These are phyloP conservation scores for Sphaerosporella brunnea DNA, from an alignment of 495 filamentous ascomycete genomes.

Conservation along the genomic window DNA sequence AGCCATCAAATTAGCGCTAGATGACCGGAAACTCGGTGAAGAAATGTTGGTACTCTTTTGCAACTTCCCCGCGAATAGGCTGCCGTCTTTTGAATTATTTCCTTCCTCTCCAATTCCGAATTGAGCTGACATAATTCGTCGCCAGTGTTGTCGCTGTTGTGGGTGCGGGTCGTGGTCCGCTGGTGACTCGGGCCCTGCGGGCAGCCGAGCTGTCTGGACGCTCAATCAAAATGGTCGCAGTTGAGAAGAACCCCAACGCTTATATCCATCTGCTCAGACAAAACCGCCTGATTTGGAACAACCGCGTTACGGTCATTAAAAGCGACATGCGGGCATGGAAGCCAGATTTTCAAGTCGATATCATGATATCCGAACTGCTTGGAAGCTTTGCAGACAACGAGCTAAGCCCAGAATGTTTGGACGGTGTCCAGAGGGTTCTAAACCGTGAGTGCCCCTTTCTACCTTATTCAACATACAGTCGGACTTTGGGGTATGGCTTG, in stretches of 20 bases:
- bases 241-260: constrained; percentile 97
- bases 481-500: background rate
- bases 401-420: constrained; percentile 74
- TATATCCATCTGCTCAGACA: constrained; percentile 78
- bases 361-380: constrained; percentile 80
- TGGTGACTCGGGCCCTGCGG: constrained; percentile 67
- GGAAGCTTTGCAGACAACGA: constrained; percentile 89
- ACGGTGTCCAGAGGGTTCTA: constrained; percentile 74
- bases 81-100: too few relatives aligned
- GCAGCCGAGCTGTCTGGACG: constrained; percentile 63
- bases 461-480: background rate
- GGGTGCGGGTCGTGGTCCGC: constrained; percentile 76
- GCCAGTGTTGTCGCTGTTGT: constrained; percentile 62
- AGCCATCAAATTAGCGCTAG: constrained; percentile 63
- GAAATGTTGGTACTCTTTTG: constrained; percentile 21
- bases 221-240: constrained; percentile 64
- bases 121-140: constrained; percentile 7
- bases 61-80: background rate
- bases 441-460: constrained; percentile 28
- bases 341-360: constrained; percentile 69
- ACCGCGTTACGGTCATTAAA: constrained; percentile 65
- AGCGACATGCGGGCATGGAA: constrained; percentile 97
- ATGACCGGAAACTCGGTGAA: constrained; percentile 44
- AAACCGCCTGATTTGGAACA: constrained; percentile 60
- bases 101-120: background rate